Conservation (phyloP, 164 flowering plant genomes). For the Tetrastigma voinierianum region DNA sequence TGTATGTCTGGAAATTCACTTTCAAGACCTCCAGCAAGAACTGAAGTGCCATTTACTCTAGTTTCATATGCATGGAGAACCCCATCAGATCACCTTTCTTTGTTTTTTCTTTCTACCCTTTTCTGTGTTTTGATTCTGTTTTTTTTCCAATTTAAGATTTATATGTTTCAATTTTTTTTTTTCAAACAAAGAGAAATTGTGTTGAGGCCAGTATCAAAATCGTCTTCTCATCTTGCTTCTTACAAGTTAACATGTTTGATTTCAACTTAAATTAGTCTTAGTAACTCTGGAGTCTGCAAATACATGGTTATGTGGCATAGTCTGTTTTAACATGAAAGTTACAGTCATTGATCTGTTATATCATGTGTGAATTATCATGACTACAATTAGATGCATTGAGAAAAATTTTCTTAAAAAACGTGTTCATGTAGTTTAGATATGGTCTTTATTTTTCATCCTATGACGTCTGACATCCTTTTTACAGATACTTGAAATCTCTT, state of each 20-base stretch:
- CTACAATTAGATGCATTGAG: no score
- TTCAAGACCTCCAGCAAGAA: background rate
- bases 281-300: background rate
- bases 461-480: no score
- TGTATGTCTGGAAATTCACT: background rate
- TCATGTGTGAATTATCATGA: no score
- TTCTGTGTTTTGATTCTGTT: no score
- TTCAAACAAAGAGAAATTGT: background rate
- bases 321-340: no score
- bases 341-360: no score
- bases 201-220: background rate
- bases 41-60: background rate
- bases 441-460: no score
- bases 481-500: no score
- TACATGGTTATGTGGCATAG: no score
- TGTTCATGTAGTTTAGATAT: no score
- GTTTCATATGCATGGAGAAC: background rate
- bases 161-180: constrained; percentile 12
- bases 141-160: background rate
- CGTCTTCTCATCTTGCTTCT: background rate
- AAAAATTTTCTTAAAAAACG: no score
- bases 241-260: no score
- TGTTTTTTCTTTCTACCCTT: background rate
- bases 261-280: background rate
- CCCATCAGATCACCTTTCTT: background rate